Conservation (phyloP, 2,329 filamentous ascomycete species). For the Claviceps pusilla region DNA sequence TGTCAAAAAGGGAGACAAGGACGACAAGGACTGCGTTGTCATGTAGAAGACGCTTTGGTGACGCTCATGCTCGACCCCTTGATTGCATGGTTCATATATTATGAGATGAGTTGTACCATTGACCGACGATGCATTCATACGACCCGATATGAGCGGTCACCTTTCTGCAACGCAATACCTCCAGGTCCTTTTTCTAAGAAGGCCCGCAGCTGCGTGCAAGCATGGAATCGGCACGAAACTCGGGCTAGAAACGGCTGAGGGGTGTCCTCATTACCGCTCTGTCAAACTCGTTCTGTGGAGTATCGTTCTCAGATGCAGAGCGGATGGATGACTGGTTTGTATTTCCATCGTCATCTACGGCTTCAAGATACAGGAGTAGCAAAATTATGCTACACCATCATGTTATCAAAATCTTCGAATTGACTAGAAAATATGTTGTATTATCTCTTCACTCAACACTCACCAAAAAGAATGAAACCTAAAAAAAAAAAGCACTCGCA, state of each 20-base stretch:
- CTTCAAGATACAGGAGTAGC: background rate
- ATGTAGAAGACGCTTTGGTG: slow-evolving; percentile 28
- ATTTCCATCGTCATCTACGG: background rate
- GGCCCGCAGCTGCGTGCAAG: background rate
- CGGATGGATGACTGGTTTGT: background rate
- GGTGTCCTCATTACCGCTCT: background rate
- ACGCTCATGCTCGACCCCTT: background rate
- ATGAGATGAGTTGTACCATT: background rate
- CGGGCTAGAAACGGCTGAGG: background rate
- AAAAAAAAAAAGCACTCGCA: too few species aligned
- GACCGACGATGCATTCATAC: background rate
- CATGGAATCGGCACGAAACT: background rate
- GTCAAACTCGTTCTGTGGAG: background rate
- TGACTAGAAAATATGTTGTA: too few species aligned
- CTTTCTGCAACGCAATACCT: too few species aligned
- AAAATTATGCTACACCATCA: background rate
- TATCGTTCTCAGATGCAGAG: background rate
- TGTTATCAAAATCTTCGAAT: background rate
- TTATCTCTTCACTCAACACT: background rate
- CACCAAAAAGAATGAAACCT: too few species aligned
- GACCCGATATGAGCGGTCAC: background rate
- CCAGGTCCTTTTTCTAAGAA: background rate
- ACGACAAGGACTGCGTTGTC: slow-evolving; percentile 42
- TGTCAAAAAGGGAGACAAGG: slow-evolving; percentile 34
- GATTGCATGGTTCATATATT: background rate